Evolutionary conservation across 2,329 filamentous ascomycete species (phyloP), one percentile per base, ranked within the genome.

Genomic region (Chaetomium strumarium): DNA sequence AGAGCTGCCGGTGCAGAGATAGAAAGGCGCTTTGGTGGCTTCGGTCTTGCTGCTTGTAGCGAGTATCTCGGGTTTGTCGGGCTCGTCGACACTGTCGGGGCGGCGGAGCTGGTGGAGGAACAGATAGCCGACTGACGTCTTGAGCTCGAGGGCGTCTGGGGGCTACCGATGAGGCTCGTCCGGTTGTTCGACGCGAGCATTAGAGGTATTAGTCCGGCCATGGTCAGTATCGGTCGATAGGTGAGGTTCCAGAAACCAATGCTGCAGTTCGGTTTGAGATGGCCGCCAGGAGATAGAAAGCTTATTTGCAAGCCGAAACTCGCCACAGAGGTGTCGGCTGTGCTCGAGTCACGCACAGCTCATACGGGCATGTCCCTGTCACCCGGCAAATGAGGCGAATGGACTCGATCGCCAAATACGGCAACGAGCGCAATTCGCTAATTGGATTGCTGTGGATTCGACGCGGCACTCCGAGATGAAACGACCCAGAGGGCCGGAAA

Each of bases 181-280:
- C 57, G 58, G 36, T 52, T 58, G 58, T 58, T 46, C 49, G 62
- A 60, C 29, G 46, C 51, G 48, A 64, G 62, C 62, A 64, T 63
- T 31, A 64, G 44, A 43, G 62, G 62, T 47, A 64, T 64, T 29
- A 64, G 47, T 38, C 62, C 62, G 20, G 53, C 53, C 62, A 64
- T 64, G 45, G 45, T 55, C 55, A 52, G 12, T 46, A 36, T 45
- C 34, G 36, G 48, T 46, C 33, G 55, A 52, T 29, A 29, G 34
- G 29, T 24, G 24, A 24, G 34, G 29, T 45, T 30, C 24, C 45
- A 48, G 41, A 49, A 49, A 40, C 2, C 24, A 20, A 19, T 34
- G 42, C 20, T 36, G 46, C 37, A n/a, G 30, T 40, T 47, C 20
- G n/a, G n/a, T n/a, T n/a, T 36, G 24, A 24, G 24, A 24, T 24